Evolutionary conservation across 768 basidiomycete genomes (phyloP), one percentile per base, ranked within the genome.

Genomic region (Phanerochaete sordida): DNA sequence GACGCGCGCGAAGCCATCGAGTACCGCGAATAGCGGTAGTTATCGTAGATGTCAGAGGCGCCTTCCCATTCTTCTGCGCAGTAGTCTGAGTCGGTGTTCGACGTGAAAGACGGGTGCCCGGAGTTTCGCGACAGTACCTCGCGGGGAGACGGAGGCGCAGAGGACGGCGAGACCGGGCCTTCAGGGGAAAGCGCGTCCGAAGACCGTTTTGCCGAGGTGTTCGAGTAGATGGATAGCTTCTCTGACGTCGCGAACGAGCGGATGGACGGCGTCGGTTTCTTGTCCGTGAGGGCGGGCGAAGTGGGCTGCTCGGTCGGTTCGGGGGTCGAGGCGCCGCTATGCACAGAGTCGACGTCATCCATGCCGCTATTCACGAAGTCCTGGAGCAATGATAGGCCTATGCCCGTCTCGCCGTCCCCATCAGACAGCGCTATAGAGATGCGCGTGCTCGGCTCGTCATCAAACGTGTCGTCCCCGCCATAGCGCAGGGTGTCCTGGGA

Each of bases 21-120:
- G 55, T 78, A 79, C 5, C 85, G 75, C 21, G 88, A 88, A 63
- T 90, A 90, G 24, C 87, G 80, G 68, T 92, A 92, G 61, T 90
- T 83, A 69, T 92, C 90, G 62, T 92, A 92, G 53, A 92, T 90
- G 64, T 90, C 87, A 1, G 78, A 79, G 9, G 81, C 84, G 24
- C 83, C 84, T 56, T 90, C 89, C 83, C 88, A 90, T 56, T 86
- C 76, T 30, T 77, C 76, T 1, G 74, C 74, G 24, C 59, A 64
- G 44, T 66, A 66, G 35, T 66, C 69, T 27, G 72, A 65, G 30
- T 68, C 61, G n/a, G 57, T 45, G 19, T 43, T 12, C 4, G 39
- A 43, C 13, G 15, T 48, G 11, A 51, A 47, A 43, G 60, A 66
- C 26, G 51, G 64, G 48, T 30, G 64, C 55, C 62, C 43, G 43